phyloP scores from a whole-genome alignment of 177 flowering plant species.

The Telopea speciosissima region DNA sequence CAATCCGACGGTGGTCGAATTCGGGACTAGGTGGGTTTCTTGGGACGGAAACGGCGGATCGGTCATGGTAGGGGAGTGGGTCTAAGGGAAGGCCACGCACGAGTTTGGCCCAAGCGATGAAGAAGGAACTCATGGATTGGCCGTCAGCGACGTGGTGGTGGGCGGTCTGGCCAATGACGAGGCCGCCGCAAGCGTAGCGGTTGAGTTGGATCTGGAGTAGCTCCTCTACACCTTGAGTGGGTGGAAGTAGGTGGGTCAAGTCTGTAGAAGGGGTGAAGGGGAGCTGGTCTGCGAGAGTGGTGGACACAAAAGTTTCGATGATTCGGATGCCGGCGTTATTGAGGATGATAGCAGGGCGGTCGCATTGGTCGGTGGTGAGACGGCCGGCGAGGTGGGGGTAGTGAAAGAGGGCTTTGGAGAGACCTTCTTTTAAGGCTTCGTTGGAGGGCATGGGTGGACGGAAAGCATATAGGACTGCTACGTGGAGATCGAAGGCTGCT shows the following conservation, averaged over 20 bases:
- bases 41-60: constrained; percentile 6
- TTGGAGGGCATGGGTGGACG: constrained; percentile 15
- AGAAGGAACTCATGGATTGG: constrained; percentile 24
- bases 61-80: constrained; percentile 17
- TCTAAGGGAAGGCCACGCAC: constrained; percentile 2
- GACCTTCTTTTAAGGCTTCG: constrained; percentile 14
- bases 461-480: constrained; percentile 12
- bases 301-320: constrained; percentile 13
- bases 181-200: constrained; percentile 19
- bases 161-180: constrained; percentile 15
- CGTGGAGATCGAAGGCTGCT: constrained; percentile 17
- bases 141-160: constrained; percentile 21
- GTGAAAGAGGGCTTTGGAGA: constrained; percentile 12
- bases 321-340: constrained; percentile 18
- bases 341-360: constrained; percentile 7
- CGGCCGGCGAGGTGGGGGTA: constrained; percentile 19
- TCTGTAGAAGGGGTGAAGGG: constrained; percentile 16
- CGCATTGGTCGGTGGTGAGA: constrained; percentile 2
- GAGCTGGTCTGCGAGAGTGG: constrained; percentile 10
- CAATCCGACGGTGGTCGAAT: constrained; percentile 14
- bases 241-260: constrained; percentile 15
- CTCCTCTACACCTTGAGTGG: constrained; percentile 10
- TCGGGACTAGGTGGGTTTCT: constrained; percentile 12
- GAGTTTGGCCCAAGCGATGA: constrained; percentile 18
- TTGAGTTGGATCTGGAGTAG: constrained; percentile 24